Evolutionary conservation across 169 alveolate species (phyloP), one percentile per base, ranked within the genome.

Genomic region (Eimeria brunetti): DNA sequence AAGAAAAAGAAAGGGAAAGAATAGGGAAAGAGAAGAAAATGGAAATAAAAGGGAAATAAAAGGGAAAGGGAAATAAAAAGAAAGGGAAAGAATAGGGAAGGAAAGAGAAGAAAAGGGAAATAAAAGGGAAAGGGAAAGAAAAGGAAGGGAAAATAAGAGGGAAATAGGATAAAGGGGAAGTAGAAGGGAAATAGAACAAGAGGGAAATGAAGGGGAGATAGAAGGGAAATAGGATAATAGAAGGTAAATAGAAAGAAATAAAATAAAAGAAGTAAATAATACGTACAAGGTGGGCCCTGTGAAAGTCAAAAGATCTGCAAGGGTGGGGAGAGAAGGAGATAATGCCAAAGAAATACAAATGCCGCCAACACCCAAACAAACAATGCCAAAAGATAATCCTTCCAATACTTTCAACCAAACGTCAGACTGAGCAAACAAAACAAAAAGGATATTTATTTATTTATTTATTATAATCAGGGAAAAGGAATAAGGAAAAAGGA

Each of bases 251-350:
- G n/a, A n/a, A n/a, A n/a, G n/a, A n/a, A n/a, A 9, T 12, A 56
- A 16, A 56, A 56, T 9, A 56, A 9, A 56, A 56, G 16, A 56
- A 56, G 64, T 56, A 56, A 56, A 56, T n/a, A n/a, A n/a, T n/a
- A n/a, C n/a, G n/a, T 51, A 81, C 89, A 5, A 20, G 3, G 89
- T 81, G 22, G 89, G 89, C 20, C 89, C 89, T 58, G 73, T 51
- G 20, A 81, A 1, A 49, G 89, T 51, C 1, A 81, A 38, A 22
- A 81, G 89, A 51, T 81, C 89, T 27, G 73, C 73, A 8, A 81
- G 75, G n/a, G 53, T 14, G 51, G 89, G 33, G 56, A 81, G 38
- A 56, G 24, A 56, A 16, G 64, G 64, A 56, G 64, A 56, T 16
- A 56, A 16, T n/a, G n/a, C n/a, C n/a, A n/a, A n/a, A n/a, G n/a